Evolutionary conservation across 2,329 filamentous ascomycete species (phyloP).

Genomic region (Hyphodiscus sp.): DNA sequence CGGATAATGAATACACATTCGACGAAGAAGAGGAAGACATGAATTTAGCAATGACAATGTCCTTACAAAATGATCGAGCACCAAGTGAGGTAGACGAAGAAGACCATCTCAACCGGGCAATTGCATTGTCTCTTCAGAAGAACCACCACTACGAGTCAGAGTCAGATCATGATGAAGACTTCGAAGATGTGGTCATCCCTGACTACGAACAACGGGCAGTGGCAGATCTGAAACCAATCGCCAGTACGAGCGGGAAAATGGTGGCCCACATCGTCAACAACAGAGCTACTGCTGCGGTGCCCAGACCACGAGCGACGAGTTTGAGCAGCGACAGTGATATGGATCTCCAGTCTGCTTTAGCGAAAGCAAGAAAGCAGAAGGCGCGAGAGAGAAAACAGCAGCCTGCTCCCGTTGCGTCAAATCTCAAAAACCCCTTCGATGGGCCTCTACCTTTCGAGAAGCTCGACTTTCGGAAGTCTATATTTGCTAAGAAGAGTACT

Average conservation of each 20-base stretch:
- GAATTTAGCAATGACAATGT: conserved; percentile 3
- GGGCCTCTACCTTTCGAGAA: conserved; percentile 91
- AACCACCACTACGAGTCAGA: conserved; percentile 39
- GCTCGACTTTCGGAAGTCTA: conserved; percentile 60
- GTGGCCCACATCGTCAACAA: conserved; percentile 72
- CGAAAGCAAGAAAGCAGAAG: conserved; percentile 60
- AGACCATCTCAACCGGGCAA: conserved; percentile 72
- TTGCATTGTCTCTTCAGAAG: conserved; percentile 76
- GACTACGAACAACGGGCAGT: conserved; percentile 52
- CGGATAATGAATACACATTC: not conserved
- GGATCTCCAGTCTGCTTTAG: conserved; percentile 70
- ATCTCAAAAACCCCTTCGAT: conserved; percentile 59
- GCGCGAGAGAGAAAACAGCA: conserved; percentile 34
- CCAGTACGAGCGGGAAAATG: conserved; percentile 47
- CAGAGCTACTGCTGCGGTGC: conserved; percentile 55
- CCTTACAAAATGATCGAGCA: conserved; percentile 43
- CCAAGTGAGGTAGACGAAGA: conserved; percentile 48
- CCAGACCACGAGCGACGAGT: conserved; percentile 32
- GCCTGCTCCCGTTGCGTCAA: conserved; percentile 36
- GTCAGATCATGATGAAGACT: conserved; percentile 33
- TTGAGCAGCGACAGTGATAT: conserved; percentile 55
- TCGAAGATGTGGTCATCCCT: conserved; percentile 47
- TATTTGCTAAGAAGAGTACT: conserved; percentile 42
- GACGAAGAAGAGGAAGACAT: conserved; percentile 8
- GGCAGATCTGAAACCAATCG: conserved; percentile 44